phyloP scores from a whole-genome alignment of 2,329 filamentous ascomycete species.

The Balansia obtecta region DNA sequence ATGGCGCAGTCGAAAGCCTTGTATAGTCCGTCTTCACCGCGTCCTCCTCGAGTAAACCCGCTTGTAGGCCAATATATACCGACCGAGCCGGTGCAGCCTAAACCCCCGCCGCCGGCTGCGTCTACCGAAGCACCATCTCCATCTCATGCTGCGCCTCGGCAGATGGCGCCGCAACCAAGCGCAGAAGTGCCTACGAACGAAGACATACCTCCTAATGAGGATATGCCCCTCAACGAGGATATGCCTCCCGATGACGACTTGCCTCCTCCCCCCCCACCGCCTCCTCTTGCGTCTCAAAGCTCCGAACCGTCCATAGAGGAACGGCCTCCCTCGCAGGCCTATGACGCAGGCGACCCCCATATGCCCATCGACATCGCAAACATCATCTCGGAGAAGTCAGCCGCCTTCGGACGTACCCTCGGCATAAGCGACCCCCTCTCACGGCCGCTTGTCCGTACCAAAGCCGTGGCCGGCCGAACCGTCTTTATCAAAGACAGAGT shows the following conservation, averaged over 20 bases:
- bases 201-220: conserved; percentile 8
- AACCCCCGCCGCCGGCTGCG: conserved; percentile 4
- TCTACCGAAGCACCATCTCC: neutral
- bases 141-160: neutral
- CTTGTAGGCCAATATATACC: conserved; percentile 17
- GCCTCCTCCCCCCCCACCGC: conserved; percentile 13
- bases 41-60: conserved; percentile 15
- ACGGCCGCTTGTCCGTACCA: conserved; percentile 18
- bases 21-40: conserved; percentile 1
- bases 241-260: conserved; percentile 8
- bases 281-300: conserved; percentile 2
- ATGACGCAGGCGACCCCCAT: conserved; percentile 10
- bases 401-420: conserved; percentile 11
- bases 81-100: conserved; percentile 8
- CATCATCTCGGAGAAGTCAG: conserved; percentile 21
- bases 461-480: conserved; percentile 24
- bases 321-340: neutral
- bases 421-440: conserved; percentile 13
- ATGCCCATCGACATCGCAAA: conserved; percentile 20
- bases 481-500: conserved; percentile 23
- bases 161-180: conserved; percentile 1
- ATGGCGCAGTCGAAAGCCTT: conserved; percentile 7
- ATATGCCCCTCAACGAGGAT: neutral
- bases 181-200: conserved; percentile 6
- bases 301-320: neutral